Evolutionary conservation across 2,329 filamentous ascomycete genomes (phyloP).

Genomic region (Pseudogymnoascus sp.): DNA sequence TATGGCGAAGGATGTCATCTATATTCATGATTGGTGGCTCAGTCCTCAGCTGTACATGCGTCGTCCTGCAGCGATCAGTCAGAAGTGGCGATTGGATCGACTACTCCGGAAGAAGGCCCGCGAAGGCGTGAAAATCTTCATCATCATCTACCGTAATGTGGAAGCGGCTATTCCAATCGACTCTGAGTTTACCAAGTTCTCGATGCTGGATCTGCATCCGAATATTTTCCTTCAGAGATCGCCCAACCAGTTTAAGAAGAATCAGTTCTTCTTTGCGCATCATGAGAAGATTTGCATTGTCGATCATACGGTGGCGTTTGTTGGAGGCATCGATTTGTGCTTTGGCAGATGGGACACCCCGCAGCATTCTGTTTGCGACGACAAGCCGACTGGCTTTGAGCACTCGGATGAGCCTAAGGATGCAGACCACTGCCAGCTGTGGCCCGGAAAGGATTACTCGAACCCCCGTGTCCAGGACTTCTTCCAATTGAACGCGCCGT

Average conservation of each 20-base stretch:
- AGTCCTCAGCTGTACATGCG: conserved; percentile 95
- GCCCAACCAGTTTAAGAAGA: conserved; percentile 96
- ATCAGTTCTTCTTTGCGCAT: conserved; percentile 98
- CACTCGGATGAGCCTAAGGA: conserved; percentile 68
- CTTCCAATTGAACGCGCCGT: conserved; percentile 83
- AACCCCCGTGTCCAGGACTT: conserved; percentile 95
- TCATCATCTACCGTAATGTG: conserved; percentile 96
- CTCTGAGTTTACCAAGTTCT: conserved; percentile 96
- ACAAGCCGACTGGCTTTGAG: conserved; percentile 93
- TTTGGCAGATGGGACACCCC: conserved; percentile 97
- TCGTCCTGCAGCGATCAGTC: conserved; percentile 86
- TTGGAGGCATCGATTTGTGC: conserved; percentile 91
- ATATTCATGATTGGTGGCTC: conserved; percentile 99
- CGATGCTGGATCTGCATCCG: conserved; percentile 85
- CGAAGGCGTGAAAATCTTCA: conserved; percentile 94
- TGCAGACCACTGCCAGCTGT: conserved; percentile 88
- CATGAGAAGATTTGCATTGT: conserved; percentile 98
- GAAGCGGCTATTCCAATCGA: conserved; percentile 96
- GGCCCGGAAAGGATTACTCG: conserved; percentile 97
- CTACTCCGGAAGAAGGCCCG: conserved; percentile 87
- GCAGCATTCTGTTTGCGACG: conserved; percentile 82
- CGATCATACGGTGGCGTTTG: conserved; percentile 91
- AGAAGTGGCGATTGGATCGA: conserved; percentile 94
- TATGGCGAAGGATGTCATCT: conserved; percentile 95
- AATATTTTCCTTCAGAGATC: conserved; percentile 96